Evolutionary conservation across 495 filamentous ascomycete genomes (phyloP).

Genomic region (Aspergillus cavernicola): DNA sequence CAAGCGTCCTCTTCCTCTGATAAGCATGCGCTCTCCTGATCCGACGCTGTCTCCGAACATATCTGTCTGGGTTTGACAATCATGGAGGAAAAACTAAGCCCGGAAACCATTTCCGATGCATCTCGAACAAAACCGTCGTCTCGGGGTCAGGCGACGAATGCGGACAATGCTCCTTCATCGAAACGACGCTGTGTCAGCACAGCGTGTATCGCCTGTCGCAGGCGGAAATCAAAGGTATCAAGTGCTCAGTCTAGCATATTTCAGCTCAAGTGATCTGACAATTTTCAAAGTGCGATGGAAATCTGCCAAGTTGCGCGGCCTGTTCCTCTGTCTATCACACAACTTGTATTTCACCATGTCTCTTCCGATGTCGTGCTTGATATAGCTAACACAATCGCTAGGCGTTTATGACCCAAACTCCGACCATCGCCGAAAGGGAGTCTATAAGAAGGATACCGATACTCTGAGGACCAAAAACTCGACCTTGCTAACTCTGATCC

Average conservation of each 20-base stretch:
- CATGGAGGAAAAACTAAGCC: constrained; percentile 18
- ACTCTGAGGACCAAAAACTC: constrained; percentile 81
- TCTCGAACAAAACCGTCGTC: constrained; percentile 14
- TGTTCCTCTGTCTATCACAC: constrained; percentile 95
- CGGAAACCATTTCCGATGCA: constrained; percentile 13
- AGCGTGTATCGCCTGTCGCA: constrained; percentile 89
- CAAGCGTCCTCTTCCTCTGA: constrained; percentile 8
- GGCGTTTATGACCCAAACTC: constrained; percentile 92
- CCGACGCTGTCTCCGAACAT: constrained; percentile 22
- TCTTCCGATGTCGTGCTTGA: background rate
- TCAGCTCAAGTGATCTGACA: constrained; percentile 11
- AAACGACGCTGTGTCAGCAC: constrained; percentile 92
- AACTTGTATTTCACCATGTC: constrained; percentile 34
- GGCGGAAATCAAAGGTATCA: constrained; percentile 75
- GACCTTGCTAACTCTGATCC: constrained; percentile 85
- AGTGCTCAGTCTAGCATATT: background rate
- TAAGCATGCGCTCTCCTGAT: constrained; percentile 22
- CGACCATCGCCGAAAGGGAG: constrained; percentile 92
- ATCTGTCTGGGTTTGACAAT: constrained; percentile 29
- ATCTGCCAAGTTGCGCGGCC: constrained; percentile 86
- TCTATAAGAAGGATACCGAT: constrained; percentile 93
- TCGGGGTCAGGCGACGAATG: constrained; percentile 26
- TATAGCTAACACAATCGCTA: constrained; percentile 17
- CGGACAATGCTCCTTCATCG: constrained; percentile 34
- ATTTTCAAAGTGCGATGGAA: constrained; percentile 78